Base-by-base conservation (phyloP, 768 basidiomycete species). In the Naganishia onofrii region DNA sequence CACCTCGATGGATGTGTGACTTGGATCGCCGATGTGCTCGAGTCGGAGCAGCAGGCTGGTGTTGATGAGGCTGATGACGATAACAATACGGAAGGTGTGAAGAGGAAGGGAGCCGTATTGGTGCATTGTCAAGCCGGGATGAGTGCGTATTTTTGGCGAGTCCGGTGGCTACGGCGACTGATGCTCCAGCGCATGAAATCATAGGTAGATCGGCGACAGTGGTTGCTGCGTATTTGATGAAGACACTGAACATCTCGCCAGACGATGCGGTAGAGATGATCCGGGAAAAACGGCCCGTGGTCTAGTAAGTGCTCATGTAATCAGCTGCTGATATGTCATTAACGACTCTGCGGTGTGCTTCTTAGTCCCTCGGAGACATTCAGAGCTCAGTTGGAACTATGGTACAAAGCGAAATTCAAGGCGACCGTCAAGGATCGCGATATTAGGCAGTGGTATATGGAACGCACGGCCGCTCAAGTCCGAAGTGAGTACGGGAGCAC, bases 121-220 rank as follows among this genome's bases (percentile, higher is more conserved):
- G 90, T 96, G 0, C 93, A 96, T 80, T 95, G 93, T 77, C 89
- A 91, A 67, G 92, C 91, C 28, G 93, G 93, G 29, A 84, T 92
- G 81, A 92, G 91, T 91, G 46, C 5, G 60, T 63, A 48, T 71
- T 28, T 34, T 73, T 23, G 53, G 58, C 58, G 72, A 60, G 17
- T 48, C 28, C 58, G n/a, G 52, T 26, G 71, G 92, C 90, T 90
- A 5, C 2, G 7, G n/a, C n/a, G 10, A n/a, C 23, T 44, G 23
- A 44, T 55, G 38, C 23, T 36, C 76, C 7, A n/a, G n/a, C 48
- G 19, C 3, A 3, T 42, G 42, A 15, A 28, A 23, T 15, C n/a
- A 7, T 63, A 63, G 60, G 60, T 26, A 87, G 93, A 28, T 93
- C 91, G 73, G 88, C 89, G 8, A 89, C 91, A 1, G 88, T 95